Evolutionary conservation across 306 rosid species (phyloP), one percentile per base, ranked within the genome.

Genomic region (Senna siamea): DNA sequence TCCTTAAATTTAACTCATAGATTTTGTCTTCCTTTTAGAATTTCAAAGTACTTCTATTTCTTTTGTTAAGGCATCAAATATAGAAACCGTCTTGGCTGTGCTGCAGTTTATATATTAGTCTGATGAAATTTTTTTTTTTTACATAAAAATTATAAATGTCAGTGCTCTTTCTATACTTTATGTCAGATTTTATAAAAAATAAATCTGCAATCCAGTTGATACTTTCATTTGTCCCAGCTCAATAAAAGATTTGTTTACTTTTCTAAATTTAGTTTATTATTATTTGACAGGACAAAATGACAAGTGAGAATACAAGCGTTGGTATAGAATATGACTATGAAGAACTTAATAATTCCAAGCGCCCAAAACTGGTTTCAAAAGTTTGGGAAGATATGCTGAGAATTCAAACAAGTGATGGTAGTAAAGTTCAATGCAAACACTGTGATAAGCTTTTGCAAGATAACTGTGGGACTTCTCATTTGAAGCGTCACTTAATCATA

Each of bases 391-490:
- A 84, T 73, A 80, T 84, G 87, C 73, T 80, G 59, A 73, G 80
- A 32, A 69, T 84, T 69, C 85, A 55, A 63, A 84, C 87, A 44
- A 73, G 15, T 0, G 85, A 80, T 22, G 87, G 87, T 7, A 80
- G 80, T 57, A 84, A 80, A 64, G 85, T 77, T 77, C 80, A 80
- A 12, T 84, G 87, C 78, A 80, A 71, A 57, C 75, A 84, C 40
- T 84, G 87, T 41, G 85, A 82, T 50, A 84, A 78, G 43, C 56
- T 76, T 63, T 77, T 84, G 41, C 85, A 84, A 80, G 85, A 80
- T 77, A 80, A 84, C 48, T 84, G 87, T 77, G 87, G 87, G 40
- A 84, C 87, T 77, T 84, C 87, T 69, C 87, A 84, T 80, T 73
- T 84, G 76, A 84, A 80, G 77, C 87, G 84, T 35, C 87, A 84